phyloP scores from a whole-genome alignment of 108 stramenopile species.

The Aurantiochytrium sp. region DNA sequence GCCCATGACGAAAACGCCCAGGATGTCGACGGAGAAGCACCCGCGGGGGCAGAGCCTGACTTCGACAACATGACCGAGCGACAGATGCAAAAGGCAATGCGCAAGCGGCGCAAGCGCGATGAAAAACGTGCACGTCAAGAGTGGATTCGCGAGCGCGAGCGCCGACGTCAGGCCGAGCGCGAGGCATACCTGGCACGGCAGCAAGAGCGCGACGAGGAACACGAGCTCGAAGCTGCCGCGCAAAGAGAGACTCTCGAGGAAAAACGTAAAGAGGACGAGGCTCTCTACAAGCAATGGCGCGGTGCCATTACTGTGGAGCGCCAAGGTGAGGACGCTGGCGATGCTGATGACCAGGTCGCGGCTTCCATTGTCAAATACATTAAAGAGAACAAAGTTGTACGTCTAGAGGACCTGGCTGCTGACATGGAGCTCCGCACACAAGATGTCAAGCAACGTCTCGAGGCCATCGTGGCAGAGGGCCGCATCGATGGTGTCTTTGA shows the following conservation, averaged over 20 bases:
- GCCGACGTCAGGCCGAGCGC: background rate
- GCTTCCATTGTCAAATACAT: background rate
- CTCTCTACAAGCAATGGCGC: background rate
- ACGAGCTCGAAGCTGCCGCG: background rate
- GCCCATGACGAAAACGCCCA: background rate
- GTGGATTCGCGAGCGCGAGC: background rate
- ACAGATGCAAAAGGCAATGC: background rate
- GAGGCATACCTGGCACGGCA: background rate
- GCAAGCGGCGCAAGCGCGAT: background rate
- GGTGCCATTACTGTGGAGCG: background rate
- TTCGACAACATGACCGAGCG: background rate
- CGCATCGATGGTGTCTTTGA: background rate
- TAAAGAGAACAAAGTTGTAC: background rate
- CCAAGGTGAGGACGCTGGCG: background rate
- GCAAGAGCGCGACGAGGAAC: background rate
- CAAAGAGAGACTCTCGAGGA: background rate
- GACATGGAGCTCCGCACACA: background rate
- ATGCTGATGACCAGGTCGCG: background rate
- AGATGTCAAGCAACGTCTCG: background rate
- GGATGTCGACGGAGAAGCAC: background rate
- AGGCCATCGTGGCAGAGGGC: background rate
- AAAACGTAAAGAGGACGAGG: background rate
- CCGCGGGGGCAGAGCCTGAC: background rate
- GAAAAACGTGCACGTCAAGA: background rate
- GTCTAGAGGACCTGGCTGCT: background rate